Base-by-base conservation (phyloP, 2,329 filamentous ascomycete species). In the Thyridium curvatum region DNA sequence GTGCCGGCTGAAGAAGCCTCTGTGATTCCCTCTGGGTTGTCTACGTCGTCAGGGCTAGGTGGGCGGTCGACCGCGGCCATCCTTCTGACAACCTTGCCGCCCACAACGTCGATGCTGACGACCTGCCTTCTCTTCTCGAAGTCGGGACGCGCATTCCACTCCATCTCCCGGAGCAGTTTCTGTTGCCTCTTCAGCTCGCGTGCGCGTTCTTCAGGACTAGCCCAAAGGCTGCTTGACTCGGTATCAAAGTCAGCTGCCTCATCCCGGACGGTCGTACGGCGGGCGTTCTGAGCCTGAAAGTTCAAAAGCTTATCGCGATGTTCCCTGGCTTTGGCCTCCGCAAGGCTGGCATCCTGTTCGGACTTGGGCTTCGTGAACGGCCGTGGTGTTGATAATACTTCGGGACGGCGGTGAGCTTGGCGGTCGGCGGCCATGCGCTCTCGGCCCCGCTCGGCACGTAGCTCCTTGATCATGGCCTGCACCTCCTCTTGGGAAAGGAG, bases 81-180 rank as follows among this genome's bases (percentile, higher is more conserved):
- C 49, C 77, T 77, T 43, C 76, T 78, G 4, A 93, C 80, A 3
- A 94, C 79, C 51, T 83, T 89, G 14, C 84, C 82, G 1, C 82
- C 83, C 8, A 82, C 80, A 1, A 95, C 65, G 56, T 95, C 88
- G 44, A 95, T 85, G 53, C 85, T 91, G 48, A 94, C 76, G 1
- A 96, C 84, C 43, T 93, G 82, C 50, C 76, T 79, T 42, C 86
- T 75, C 72, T 91, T 94, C 66, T 96, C 90, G 60, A 89, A 95
- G 45, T 94, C 90, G 0, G 89, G 88, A 37, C 77, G 70, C 4
- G 84, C 82, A 49, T 84, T 85, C 81, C 89, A 94, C 52, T 94
- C 86, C 71, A 93, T 82, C 61, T 94, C 87, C 5, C 87, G 70
- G 49, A 94, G 62, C 4, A 90, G 67, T 56, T 85, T 86, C 62